Conservation (phyloP, 1,284 basidiomycete species). For the Ceratobasidium sp. region DNA sequence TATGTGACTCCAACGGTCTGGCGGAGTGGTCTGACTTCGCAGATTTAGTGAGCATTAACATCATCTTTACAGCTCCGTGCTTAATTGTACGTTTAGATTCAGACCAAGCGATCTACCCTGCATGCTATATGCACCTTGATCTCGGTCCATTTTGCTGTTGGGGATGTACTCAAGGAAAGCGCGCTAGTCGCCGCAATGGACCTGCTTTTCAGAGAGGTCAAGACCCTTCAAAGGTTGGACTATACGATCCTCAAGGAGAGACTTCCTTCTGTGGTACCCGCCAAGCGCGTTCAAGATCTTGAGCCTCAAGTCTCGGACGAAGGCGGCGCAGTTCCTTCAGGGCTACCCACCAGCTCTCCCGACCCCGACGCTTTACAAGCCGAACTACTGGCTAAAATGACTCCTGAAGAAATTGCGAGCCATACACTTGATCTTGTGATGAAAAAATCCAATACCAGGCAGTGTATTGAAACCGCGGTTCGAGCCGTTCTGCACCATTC, state of each 20-base stretch:
- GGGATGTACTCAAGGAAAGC: background rate
- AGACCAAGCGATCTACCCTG: background rate
- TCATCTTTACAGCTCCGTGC: background rate
- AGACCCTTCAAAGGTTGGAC: background rate
- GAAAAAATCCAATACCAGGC: background rate
- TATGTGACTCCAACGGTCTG: too few relatives aligned
- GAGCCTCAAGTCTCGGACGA: too few relatives aligned
- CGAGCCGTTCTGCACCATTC: background rate
- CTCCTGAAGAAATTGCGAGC: background rate
- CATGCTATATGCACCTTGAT: background rate
- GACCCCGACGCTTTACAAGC: too few relatives aligned
- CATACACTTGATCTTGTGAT: background rate
- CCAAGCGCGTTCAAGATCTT: too few relatives aligned
- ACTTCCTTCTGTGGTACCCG: too few relatives aligned
- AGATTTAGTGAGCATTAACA: background rate
- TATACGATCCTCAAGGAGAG: background rate
- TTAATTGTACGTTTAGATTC: too few relatives aligned
- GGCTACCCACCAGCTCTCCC: background rate
- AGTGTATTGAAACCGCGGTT: constrained; percentile 9
- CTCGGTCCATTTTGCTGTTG: background rate
- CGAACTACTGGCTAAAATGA: background rate
- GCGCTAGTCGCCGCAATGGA: background rate
- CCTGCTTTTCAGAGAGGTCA: background rate
- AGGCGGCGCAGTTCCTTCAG: background rate
- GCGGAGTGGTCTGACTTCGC: too few relatives aligned